phyloP scores from a whole-genome alignment of 495 filamentous ascomycete genomes.

The Aspergillus funiculosus region DNA sequence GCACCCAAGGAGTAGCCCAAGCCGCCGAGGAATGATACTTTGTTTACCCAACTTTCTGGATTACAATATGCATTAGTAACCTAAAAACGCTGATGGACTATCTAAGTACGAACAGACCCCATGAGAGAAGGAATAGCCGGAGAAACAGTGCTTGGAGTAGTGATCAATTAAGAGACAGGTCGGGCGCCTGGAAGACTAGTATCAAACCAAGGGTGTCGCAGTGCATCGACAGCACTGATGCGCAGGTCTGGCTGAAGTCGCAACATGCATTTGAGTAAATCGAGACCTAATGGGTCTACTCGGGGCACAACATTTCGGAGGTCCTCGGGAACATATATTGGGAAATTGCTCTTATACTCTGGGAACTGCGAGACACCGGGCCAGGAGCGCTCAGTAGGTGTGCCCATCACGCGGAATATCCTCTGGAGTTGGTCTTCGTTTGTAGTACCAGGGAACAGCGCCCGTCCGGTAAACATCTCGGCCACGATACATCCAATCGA shows the following conservation, averaged over 20 bases:
- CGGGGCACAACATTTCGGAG: slow-evolving; percentile 76
- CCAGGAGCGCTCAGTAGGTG: slow-evolving; percentile 85
- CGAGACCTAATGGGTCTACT: slow-evolving; percentile 77
- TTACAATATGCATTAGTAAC: no score
- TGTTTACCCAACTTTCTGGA: no score
- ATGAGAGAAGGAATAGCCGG: no score
- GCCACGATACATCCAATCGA: slow-evolving; percentile 98
- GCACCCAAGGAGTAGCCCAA: no score
- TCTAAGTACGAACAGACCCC: no score
- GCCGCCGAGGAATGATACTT: no score
- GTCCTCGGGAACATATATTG: slow-evolving; percentile 89
- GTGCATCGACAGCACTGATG: slow-evolving; percentile 72
- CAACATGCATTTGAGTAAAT: slow-evolving; percentile 80
- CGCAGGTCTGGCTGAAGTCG: slow-evolving; percentile 87
- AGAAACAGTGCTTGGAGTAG: no score
- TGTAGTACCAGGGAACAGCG: slow-evolving; percentile 88
- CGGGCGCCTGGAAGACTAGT: slow-evolving; percentile 29
- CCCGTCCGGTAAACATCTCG: slow-evolving; percentile 92
- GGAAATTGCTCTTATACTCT: slow-evolving; percentile 89
- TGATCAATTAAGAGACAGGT: slow-evolving; percentile 5
- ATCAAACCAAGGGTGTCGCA: slow-evolving; percentile 85
- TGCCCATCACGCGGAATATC: slow-evolving; percentile 96
- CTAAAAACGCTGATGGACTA: no score
- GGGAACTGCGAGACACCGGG: slow-evolving; percentile 82
- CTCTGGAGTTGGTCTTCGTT: slow-evolving; percentile 93